Base-by-base conservation (phyloP, 1,284 basidiomycete species). In the Mycena citricolor region DNA sequence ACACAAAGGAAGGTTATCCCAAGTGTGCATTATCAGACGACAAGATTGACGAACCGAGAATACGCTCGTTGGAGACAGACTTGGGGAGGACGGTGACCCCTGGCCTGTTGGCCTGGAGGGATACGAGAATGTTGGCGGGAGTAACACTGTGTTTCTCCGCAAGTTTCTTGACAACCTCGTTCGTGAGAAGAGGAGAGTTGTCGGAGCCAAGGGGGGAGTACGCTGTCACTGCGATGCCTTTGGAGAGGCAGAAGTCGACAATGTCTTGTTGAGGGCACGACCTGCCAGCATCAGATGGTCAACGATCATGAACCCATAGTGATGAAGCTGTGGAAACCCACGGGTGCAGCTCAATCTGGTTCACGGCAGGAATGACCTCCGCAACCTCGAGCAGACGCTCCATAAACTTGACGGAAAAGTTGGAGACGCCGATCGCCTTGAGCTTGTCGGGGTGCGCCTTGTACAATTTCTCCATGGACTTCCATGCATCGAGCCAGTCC, bases 161-260 rank as follows among this genome's bases (percentile, higher is more conserved):
- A 28, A 85, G 65, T 62, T 70, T 70, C 45, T 62, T 62, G 31
- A 85, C 77, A 32, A 75, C 59, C n/a, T 67, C 64, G 59, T 84
- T 76, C 37, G 67, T 67, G 56, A 86, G 72, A 32, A 93, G 74
- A 13, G 86, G 83, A 2, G 84, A 81, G 57, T 82, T 76, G 57
- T 86, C 81, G 22, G 86, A 90, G 24, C 88, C 87, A 6, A 90
- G 73, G 5, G 88, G 86, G 2, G 83, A 87, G 70, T 89, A 90
- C 4, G 83, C 81, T 10, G 85, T 84, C 50, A 88, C 56, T 7
- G 73, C 67, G 50, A 91, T 89, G 41, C 80, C 80, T 55, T 81
- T 79, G 39, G 66, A 56, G 23, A 64, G 61, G 69, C 82, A 85
- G 58, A 74, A 78, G 40, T 77, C 69, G 35, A 87, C 72, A 32